A percentile compares a stretch with the other conserved stretches of the same genome.
phyloP scores from a whole-genome alignment of 257 asterid genomes.

The Penstemon davidsonii region DNA sequence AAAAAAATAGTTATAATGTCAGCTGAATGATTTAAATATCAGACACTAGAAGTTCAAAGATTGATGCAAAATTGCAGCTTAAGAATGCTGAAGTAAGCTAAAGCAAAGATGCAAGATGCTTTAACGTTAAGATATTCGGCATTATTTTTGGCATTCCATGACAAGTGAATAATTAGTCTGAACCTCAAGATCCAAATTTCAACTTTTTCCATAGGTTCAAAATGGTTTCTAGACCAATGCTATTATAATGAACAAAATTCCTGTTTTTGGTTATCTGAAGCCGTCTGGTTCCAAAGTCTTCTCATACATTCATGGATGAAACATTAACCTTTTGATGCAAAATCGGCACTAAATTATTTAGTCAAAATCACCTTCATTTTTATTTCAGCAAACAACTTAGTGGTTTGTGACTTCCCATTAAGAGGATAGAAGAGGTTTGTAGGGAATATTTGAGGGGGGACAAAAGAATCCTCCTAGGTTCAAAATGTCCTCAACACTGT shows the following conservation, averaged over 20 bases:
- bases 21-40: background rate
- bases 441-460: background rate
- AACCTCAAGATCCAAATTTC: background rate
- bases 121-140: background rate
- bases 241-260: background rate
- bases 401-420: background rate
- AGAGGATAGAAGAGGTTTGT: background rate
- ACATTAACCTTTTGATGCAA: background rate
- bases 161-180: background rate
- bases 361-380: background rate
- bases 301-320: background rate
- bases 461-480: background rate
- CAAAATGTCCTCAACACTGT: constrained; percentile 3
- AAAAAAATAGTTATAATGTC: background rate
- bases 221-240: background rate
- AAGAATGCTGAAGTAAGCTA: background rate
- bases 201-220: background rate
- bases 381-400: background rate
- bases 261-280: no score
- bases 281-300: background rate
- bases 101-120: background rate
- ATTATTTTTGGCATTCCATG: background rate
- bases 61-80: background rate
- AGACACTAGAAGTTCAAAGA: background rate
- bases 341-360: background rate